Evolutionary conservation across 1,284 basidiomycete genomes (phyloP).

Genomic region (Schizophyllum commune): DNA sequence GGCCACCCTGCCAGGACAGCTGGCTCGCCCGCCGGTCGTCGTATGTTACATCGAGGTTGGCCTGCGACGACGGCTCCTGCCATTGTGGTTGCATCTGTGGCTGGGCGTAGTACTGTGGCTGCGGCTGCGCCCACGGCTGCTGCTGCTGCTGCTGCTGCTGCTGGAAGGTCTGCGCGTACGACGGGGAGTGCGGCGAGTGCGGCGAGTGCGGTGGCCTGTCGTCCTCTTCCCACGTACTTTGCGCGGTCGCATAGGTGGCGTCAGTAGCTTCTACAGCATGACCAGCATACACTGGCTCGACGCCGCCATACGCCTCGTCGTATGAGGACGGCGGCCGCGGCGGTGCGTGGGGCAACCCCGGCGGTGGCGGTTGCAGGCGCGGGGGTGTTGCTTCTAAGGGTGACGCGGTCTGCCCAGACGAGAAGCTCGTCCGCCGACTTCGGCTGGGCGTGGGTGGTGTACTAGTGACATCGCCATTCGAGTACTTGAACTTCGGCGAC

Average conservation of each 20-base stretch:
- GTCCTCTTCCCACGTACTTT: slow-evolving; percentile 29
- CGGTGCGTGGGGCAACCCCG: slow-evolving; percentile 10
- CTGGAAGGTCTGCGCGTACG: neutral
- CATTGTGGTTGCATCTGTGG: slow-evolving; percentile 11
- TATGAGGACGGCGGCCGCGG: slow-evolving; percentile 5
- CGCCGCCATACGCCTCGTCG: slow-evolving; percentile 4
- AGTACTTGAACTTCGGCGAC: slow-evolving; percentile 38
- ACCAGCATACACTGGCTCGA: slow-evolving; percentile 12
- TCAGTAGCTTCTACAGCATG: slow-evolving; percentile 26
- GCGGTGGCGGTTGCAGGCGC: slow-evolving; percentile 5
- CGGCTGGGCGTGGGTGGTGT: slow-evolving; percentile 19
- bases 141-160: neutral
- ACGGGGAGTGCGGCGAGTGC: slow-evolving; percentile 4
- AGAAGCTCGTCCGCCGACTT: slow-evolving; percentile 16
- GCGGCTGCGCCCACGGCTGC: slow-evolving; percentile 4
- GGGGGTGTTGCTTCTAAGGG: slow-evolving; percentile 7
- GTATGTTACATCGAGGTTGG: neutral
- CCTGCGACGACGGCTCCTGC: slow-evolving; percentile 2
- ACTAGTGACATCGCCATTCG: slow-evolving; percentile 35
- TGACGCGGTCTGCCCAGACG: slow-evolving; percentile 25
- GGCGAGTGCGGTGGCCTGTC: slow-evolving; percentile 17
- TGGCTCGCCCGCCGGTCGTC: slow-evolving; percentile 23
- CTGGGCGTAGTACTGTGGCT: slow-evolving; percentile 8
- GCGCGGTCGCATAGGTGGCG: slow-evolving; percentile 34
- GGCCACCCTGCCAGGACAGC: slow-evolving; percentile 34